Evolutionary conservation across 2,329 filamentous ascomycete species (phyloP).

Genomic region (Colletotrichum orchidophilum): DNA sequence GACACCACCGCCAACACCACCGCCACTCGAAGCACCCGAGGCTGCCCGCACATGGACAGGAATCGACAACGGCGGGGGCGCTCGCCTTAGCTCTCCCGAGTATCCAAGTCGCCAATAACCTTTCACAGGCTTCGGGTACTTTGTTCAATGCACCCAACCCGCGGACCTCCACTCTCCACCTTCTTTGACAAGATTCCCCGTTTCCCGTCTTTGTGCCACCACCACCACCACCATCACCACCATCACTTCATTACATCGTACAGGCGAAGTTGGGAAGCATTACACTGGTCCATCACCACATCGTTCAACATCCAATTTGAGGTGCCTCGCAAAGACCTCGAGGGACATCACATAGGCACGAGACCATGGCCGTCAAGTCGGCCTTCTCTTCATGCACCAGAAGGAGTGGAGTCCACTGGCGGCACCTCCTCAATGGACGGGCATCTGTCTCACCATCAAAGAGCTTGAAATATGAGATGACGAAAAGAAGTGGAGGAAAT

Average conservation of each 20-base stretch:
- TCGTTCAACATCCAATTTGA: neutral
- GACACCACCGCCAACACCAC: neutral
- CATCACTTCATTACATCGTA: no score
- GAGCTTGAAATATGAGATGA: slow-evolving; percentile 23
- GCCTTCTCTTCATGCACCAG: neutral
- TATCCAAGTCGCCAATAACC: neutral
- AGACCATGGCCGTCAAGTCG: neutral
- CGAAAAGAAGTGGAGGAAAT: neutral
- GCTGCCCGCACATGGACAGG: no score
- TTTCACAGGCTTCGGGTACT: neutral
- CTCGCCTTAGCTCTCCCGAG: neutral
- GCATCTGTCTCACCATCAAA: slow-evolving; percentile 28
- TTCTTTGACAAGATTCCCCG: neutral
- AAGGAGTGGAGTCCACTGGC: slow-evolving; percentile 10
- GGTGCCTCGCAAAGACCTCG: neutral
- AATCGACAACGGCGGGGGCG: neutral
- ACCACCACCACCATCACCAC: no score
- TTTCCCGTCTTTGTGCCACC: neutral
- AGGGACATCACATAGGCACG: neutral
- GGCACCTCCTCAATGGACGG: neutral
- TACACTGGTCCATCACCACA: neutral
- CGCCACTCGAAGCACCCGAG: neutral
- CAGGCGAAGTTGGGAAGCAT: no score
- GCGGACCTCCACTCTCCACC: neutral
- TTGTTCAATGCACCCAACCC: neutral